Evolutionary conservation across 495 filamentous ascomycete species (phyloP).

Genomic region (Neurospora sp.): DNA sequence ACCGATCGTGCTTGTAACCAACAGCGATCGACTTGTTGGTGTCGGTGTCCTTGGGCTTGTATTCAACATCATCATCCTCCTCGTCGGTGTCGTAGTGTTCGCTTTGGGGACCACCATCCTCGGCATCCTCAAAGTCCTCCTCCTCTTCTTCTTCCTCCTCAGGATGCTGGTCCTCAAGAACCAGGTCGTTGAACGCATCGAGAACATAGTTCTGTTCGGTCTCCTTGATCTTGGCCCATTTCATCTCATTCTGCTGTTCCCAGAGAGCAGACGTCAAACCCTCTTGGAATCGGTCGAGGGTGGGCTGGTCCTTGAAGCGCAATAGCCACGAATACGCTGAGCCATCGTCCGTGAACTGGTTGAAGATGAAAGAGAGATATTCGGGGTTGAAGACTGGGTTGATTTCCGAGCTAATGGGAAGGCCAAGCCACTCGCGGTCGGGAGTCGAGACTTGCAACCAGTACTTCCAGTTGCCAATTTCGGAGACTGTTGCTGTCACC

Average conservation of each 20-base stretch:
- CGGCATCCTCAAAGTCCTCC: slow-evolving; percentile 52
- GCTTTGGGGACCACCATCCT: slow-evolving; percentile 47
- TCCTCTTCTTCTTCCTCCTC: slow-evolving; percentile 53
- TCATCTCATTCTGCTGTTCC: slow-evolving; percentile 92
- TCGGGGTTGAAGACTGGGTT: slow-evolving; percentile 99
- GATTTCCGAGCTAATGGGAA: slow-evolving; percentile 74
- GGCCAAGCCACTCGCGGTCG: slow-evolving; percentile 80
- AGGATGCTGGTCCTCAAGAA: slow-evolving; percentile 67
- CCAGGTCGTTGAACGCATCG: slow-evolving; percentile 90
- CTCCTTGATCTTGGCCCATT: slow-evolving; percentile 88
- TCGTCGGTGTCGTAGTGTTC: slow-evolving; percentile 84
- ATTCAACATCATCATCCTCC: slow-evolving; percentile 74
- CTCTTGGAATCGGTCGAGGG: slow-evolving; percentile 81
- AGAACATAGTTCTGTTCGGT: slow-evolving; percentile 88
- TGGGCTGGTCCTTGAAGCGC: slow-evolving; percentile 73
- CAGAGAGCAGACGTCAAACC: slow-evolving; percentile 91
- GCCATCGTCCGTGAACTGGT: slow-evolving; percentile 81
- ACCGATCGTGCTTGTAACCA: slow-evolving; percentile 94
- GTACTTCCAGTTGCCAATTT: slow-evolving; percentile 87
- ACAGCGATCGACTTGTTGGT: slow-evolving; percentile 96
- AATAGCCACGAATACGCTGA: slow-evolving; percentile 93
- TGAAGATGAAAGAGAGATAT: slow-evolving; percentile 96
- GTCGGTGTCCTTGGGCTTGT: slow-evolving; percentile 63
- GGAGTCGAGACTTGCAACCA: slow-evolving; percentile 80
- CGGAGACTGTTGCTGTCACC: slow-evolving; percentile 69